A percentile compares a stretch with the other conserved stretches of the same genome.
Evolutionary conservation across 768 basidiomycete species (phyloP).

Genomic region (Pleurotus cornucopiae): DNA sequence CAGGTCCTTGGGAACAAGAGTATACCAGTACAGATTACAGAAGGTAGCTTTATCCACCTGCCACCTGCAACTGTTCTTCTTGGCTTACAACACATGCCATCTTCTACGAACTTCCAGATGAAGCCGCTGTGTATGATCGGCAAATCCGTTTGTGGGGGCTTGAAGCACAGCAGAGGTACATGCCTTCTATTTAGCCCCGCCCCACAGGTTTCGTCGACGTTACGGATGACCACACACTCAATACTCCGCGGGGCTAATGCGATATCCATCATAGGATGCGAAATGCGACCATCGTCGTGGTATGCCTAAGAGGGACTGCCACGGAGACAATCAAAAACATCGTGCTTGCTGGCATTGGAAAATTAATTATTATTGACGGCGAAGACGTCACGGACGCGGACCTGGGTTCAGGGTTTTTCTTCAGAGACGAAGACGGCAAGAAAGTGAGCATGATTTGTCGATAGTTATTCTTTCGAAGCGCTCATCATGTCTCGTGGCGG

Average conservation of each 20-base stretch:
- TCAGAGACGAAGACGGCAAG: slow-evolving; percentile 87
- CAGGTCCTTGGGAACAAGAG: slow-evolving; percentile 5
- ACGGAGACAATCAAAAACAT: slow-evolving; percentile 97
- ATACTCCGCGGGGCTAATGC: slow-evolving; percentile 3
- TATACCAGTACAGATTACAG: slow-evolving; percentile 6
- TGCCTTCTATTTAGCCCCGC: slow-evolving; percentile 6
- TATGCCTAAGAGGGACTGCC: slow-evolving; percentile 77
- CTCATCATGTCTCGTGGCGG: slow-evolving; percentile 17
- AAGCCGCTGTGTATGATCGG: slow-evolving; percentile 64
- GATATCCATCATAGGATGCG: slow-evolving; percentile 66
- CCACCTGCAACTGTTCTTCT: neutral
- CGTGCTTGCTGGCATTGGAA: slow-evolving; percentile 93
- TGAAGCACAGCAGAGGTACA: slow-evolving; percentile 92
- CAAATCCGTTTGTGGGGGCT: slow-evolving; percentile 98
- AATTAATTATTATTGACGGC: slow-evolving; percentile 78
- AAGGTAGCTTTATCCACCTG: neutral
- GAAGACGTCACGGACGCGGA: slow-evolving; percentile 78
- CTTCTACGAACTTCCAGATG: slow-evolving; percentile 7
- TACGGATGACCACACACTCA: neutral
- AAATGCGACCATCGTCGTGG: slow-evolving; percentile 83
- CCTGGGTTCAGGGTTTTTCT: slow-evolving; percentile 90
- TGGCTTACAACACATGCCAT: neutral
- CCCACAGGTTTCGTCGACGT: slow-evolving; percentile 7
- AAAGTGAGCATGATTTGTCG: slow-evolving; percentile 50
- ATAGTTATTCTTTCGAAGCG: neutral